Conservation (phyloP, 345 rosid species). For the Sonneratia alba region DNA sequence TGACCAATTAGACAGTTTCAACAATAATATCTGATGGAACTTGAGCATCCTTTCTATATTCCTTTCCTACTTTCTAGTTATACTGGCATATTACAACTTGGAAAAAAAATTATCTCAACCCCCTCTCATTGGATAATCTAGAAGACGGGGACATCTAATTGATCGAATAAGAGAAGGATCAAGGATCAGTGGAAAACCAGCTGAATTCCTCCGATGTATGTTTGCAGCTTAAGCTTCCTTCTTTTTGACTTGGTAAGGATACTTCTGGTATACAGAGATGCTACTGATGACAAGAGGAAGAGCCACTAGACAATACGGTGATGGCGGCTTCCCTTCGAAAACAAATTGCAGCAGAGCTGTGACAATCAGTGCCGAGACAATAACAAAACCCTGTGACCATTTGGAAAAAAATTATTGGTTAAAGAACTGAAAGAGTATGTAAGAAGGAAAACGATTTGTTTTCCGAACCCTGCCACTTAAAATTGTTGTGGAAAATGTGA, state of each 20-base stretch:
- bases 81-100: not conserved
- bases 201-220: not conserved
- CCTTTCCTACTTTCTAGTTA: not conserved
- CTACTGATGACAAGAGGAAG: slow-evolving; percentile 80
- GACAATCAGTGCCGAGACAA: slow-evolving; percentile 86
- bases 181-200: not conserved
- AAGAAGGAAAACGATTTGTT: not conserved
- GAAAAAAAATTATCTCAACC: not conserved
- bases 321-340: slow-evolving; percentile 87
- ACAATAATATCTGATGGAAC: not conserved
- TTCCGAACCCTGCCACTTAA: not conserved
- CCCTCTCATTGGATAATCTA: not conserved
- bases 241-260: slow-evolving; percentile 58
- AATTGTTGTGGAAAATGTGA: not conserved
- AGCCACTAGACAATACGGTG: slow-evolving; percentile 58
- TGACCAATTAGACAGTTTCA: not conserved
- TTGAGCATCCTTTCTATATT: not conserved
- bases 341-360: slow-evolving; percentile 84
- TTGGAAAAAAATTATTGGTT: not conserved
- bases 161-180: not conserved
- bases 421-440: not conserved
- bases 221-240: slow-evolving; percentile 45
- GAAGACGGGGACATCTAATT: not conserved
- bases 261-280: slow-evolving; percentile 81
- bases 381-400: slow-evolving; percentile 76